A percentile compares a stretch with the other conserved stretches of the same genome.
Evolutionary conservation across 2,329 filamentous ascomycete species (phyloP).

Genomic region (Paradendryphiella salina): DNA sequence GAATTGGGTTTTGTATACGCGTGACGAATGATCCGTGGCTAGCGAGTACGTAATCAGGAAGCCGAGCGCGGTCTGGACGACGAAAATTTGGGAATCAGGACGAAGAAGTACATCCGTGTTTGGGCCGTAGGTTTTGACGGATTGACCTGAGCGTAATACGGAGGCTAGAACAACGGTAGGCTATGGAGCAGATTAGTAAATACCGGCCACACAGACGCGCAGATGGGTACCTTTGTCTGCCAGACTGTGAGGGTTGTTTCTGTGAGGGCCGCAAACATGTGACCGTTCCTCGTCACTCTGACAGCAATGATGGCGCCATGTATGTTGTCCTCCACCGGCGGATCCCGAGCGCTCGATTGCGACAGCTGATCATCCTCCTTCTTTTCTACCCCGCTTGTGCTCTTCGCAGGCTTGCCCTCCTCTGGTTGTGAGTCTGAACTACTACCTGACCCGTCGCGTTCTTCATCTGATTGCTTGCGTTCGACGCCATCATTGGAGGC

Average conservation of each 20-base stretch:
- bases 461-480: constrained; percentile 24
- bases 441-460: constrained; percentile 22
- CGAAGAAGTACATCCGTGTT: constrained; percentile 84
- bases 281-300: constrained; percentile 75
- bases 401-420: constrained; percentile 14
- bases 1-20: constrained; percentile 84
- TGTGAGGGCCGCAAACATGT: constrained; percentile 86
- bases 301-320: constrained; percentile 74
- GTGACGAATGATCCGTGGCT: constrained; percentile 77
- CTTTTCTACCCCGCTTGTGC: constrained; percentile 17
- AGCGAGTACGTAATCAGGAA: constrained; percentile 95
- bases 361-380: constrained; percentile 7
- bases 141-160: constrained; percentile 78
- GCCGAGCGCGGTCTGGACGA: constrained; percentile 81
- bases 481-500: constrained; percentile 64
- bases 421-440: constrained; percentile 13
- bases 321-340: constrained; percentile 40
- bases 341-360: constrained; percentile 9
- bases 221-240: constrained; percentile 81
- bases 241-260: constrained; percentile 85
- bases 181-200: constrained; percentile 53
- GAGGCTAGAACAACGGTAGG: constrained; percentile 87
- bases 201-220: constrained; percentile 5
- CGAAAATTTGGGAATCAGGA: constrained; percentile 88
- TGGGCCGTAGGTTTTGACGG: constrained; percentile 78